phyloP scores from a whole-genome alignment of 2,329 filamentous ascomycete genomes.

The Penicillium sp. region DNA sequence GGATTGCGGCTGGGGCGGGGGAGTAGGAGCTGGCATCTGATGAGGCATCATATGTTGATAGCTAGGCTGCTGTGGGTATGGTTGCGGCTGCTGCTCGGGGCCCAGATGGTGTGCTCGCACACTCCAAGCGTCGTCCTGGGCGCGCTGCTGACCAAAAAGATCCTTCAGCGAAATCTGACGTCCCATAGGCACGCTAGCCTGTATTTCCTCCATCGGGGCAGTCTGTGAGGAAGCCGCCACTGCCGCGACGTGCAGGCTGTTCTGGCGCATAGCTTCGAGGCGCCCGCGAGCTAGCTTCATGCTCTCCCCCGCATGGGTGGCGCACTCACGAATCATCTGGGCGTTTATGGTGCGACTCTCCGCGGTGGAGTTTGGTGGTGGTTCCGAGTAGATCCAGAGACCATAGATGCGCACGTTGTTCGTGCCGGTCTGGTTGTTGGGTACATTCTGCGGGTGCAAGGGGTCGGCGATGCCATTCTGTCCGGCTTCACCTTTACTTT shows the following conservation, averaged over 20 bases:
- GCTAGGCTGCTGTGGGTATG: slow-evolving; percentile 5
- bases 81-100: slow-evolving; percentile 13
- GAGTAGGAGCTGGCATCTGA: slow-evolving; percentile 6
- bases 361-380: slow-evolving; percentile 53
- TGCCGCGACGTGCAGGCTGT: slow-evolving; percentile 32
- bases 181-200: slow-evolving; percentile 49
- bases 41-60: slow-evolving; percentile 12
- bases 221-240: slow-evolving; percentile 28
- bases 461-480: slow-evolving; percentile 21
- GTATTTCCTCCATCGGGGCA: slow-evolving; percentile 37
- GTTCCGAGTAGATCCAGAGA: slow-evolving; percentile 64
- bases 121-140: slow-evolving; percentile 52
- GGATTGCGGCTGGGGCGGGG: slow-evolving; percentile 21
- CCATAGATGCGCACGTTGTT: slow-evolving; percentile 51
- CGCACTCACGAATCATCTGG: slow-evolving; percentile 55
- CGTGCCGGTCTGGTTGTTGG: slow-evolving; percentile 4
- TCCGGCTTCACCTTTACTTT: slow-evolving; percentile 26
- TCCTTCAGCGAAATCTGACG: slow-evolving; percentile 53
- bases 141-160: slow-evolving; percentile 54
- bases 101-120: slow-evolving; percentile 45
- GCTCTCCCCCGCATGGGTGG: slow-evolving; percentile 51
- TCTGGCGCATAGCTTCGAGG: slow-evolving; percentile 35
- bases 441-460: slow-evolving; percentile 8
- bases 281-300: slow-evolving; percentile 44
- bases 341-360: slow-evolving; percentile 52